phyloP scores from a whole-genome alignment of 306 rosid species.

The Sophora flavescens region DNA sequence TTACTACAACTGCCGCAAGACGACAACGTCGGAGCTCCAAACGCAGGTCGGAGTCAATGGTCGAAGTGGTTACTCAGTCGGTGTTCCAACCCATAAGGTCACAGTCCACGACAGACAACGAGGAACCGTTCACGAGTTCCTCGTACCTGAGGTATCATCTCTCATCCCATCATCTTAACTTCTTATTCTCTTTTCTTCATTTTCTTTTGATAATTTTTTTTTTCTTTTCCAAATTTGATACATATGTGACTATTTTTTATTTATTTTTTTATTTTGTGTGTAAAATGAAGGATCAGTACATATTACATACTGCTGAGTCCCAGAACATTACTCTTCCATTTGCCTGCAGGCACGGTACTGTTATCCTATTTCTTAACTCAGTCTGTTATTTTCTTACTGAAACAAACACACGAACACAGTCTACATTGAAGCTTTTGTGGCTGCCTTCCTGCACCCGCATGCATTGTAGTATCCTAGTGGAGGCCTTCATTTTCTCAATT shows the following conservation, averaged over 20 bases:
- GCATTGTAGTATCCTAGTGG: neutral
- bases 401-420: neutral
- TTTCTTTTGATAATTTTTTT: neutral
- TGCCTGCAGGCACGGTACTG: constrained; percentile 99
- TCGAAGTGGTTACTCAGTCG: constrained; percentile 43
- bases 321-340: constrained; percentile 94
- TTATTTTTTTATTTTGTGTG: too few species aligned
- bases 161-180: neutral
- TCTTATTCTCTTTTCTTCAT: too few species aligned
- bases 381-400: neutral
- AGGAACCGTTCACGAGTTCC: constrained; percentile 84
- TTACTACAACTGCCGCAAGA: constrained; percentile 53
- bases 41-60: constrained; percentile 48
- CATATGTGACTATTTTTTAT: too few species aligned
- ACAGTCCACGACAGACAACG: constrained; percentile 86
- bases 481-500: constrained; percentile 27
- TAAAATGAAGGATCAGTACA: constrained; percentile 88
- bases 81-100: constrained; percentile 75
- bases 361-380: constrained; percentile 36
- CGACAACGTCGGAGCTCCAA: constrained; percentile 69
- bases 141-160: constrained; percentile 82
- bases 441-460: constrained; percentile 21
- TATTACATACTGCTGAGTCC: constrained; percentile 90
- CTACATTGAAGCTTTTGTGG: neutral
- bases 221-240: too few species aligned